phyloP scores from a whole-genome alignment of 352 stramenopile genomes.

The Pythium scleroteichum region DNA sequence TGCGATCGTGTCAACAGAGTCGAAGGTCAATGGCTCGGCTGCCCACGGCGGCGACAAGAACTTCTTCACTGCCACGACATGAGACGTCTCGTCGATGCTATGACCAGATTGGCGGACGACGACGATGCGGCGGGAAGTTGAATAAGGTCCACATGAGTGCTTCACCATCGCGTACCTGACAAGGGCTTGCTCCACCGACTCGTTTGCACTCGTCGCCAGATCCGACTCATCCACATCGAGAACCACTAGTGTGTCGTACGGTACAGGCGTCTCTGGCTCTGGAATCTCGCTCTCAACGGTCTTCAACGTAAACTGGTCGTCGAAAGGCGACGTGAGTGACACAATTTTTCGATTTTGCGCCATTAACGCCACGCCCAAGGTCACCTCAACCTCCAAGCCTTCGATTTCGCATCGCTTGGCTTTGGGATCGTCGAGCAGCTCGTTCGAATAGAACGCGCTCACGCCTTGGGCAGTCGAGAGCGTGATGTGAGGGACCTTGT shows the following conservation, averaged over 20 bases:
- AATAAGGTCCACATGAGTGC: slow-evolving; percentile 9
- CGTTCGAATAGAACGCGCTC: slow-evolving; percentile 67
- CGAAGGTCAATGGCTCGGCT: background rate
- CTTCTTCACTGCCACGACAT: background rate
- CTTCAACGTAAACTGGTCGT: slow-evolving; percentile 6
- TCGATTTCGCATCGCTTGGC: background rate
- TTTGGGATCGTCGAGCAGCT: slow-evolving; percentile 37
- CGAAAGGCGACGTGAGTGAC: slow-evolving; percentile 14
- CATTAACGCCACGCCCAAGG: slow-evolving; percentile 21
- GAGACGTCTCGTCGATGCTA: background rate
- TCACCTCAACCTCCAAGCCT: slow-evolving; percentile 18
- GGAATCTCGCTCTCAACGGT: background rate
- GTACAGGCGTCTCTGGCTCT: background rate
- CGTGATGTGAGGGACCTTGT: slow-evolving; percentile 68
- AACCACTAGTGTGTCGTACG: slow-evolving; percentile 3
- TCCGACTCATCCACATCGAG: slow-evolving; percentile 9
- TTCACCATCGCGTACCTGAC: slow-evolving; percentile 7
- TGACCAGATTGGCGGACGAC: background rate
- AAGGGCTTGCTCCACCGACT: background rate
- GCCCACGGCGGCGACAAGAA: background rate
- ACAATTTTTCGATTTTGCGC: slow-evolving; percentile 21
- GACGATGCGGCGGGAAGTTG: slow-evolving; percentile 8
- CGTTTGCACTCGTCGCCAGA: background rate
- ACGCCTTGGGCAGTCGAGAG: slow-evolving; percentile 49
- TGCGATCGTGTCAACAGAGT: background rate